These are phyloP conservation scores for Puccinia polysora DNA, from an alignment of 1,284 basidiomycete genomes.

Conservation along the genomic window DNA sequence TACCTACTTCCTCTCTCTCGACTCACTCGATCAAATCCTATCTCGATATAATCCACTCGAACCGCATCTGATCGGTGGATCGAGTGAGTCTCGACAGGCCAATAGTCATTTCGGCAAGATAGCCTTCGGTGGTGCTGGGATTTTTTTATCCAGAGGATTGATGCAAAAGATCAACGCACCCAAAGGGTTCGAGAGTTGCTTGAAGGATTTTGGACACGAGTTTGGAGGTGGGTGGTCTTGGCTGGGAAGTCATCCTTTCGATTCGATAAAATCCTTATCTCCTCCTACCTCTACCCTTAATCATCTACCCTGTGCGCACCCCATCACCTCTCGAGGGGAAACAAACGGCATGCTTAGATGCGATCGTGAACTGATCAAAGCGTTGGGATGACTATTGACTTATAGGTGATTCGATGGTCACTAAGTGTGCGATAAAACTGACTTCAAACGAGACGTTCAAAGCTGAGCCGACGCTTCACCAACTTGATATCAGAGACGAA, in stretches of 20 bases:
- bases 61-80: slow-evolving; percentile 45
- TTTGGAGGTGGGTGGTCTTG: slow-evolving; percentile 17
- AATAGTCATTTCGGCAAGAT: slow-evolving; percentile 45
- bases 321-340: too few species aligned
- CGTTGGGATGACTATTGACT: slow-evolving; percentile 45
- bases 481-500: slow-evolving; percentile 49
- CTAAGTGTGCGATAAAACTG: slow-evolving; percentile 47
- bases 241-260: too few species aligned
- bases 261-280: not conserved
- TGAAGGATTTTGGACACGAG: slow-evolving; percentile 19
- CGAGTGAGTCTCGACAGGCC: slow-evolving; percentile 46
- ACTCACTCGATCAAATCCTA: slow-evolving; percentile 45
- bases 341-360: too few species aligned
- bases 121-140: slow-evolving; percentile 47
- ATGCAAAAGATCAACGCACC: slow-evolving; percentile 47
- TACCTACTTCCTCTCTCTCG: slow-evolving; percentile 48
- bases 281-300: too few species aligned
- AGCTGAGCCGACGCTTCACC: slow-evolving; percentile 47
- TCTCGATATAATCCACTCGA: slow-evolving; percentile 38
- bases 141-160: slow-evolving; percentile 45
- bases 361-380: too few species aligned
- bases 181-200: slow-evolving; percentile 44
- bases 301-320: too few species aligned
- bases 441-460: slow-evolving; percentile 44
- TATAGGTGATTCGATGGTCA: slow-evolving; percentile 47